These are phyloP conservation scores for Spinellus fusiger DNA, from an alignment of 192 early-diverging fungal genomes.

Conservation along the genomic window DNA sequence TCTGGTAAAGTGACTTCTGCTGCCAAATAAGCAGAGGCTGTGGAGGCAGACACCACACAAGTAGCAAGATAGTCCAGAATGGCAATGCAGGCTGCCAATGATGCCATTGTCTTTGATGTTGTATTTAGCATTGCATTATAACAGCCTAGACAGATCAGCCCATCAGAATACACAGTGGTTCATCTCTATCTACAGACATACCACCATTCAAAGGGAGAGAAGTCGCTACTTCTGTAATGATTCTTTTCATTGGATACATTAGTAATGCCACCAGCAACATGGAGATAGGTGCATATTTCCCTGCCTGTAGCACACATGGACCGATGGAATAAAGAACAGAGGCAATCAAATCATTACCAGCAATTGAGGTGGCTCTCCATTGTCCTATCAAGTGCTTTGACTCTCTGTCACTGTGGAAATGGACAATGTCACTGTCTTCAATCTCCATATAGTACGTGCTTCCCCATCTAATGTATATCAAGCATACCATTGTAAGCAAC, in stretches of 20 bases:
- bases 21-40: conserved; percentile 44
- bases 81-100: conserved; percentile 37
- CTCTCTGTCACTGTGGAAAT: not conserved
- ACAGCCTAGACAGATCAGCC: conserved; percentile 6
- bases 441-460: conserved; percentile 36
- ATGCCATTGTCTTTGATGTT: conserved; percentile 41
- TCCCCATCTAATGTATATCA: conserved; percentile 28
- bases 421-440: conserved; percentile 8
- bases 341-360: conserved; percentile 50
- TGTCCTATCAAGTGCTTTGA: conserved; percentile 25
- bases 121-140: conserved; percentile 46
- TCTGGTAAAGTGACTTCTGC: conserved; percentile 30
- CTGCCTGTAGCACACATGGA: conserved; percentile 34
- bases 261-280: conserved; percentile 40
- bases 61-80: conserved; percentile 49
- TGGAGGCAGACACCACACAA: conserved; percentile 45
- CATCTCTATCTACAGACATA: not conserved
- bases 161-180: not conserved
- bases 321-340: conserved; percentile 50
- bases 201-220: conserved; percentile 52
- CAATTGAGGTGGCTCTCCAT: conserved; percentile 39
- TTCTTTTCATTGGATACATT: conserved; percentile 43
- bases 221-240: conserved; percentile 47
- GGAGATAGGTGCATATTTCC: conserved; percentile 50
- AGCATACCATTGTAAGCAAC: not conserved